phyloP scores from a whole-genome alignment of 345 rosid genomes.

The Nephelium lappaceum region DNA sequence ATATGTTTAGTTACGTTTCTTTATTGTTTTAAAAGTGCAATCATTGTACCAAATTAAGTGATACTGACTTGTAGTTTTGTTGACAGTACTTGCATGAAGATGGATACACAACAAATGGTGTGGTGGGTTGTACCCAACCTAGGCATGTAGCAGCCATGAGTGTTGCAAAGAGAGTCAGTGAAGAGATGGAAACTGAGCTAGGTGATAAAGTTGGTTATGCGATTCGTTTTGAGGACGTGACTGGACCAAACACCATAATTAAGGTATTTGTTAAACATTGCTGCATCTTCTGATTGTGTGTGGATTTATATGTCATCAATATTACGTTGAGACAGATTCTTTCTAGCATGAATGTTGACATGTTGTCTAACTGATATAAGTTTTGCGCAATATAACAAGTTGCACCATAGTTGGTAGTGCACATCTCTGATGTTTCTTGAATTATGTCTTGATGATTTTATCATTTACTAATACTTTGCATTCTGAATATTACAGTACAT shows the following conservation, averaged over 20 bases:
- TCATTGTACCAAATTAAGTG: background rate
- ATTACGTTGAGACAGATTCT: background rate
- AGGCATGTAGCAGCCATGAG: slow-evolving; percentile 99
- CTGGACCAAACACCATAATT: slow-evolving; percentile 88
- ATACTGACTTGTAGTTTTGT: slow-evolving; percentile 14
- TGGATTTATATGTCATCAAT: background rate
- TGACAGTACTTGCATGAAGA: slow-evolving; percentile 90
- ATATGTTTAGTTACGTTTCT: background rate
- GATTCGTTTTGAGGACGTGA: slow-evolving; percentile 95
- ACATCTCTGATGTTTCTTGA: background rate
- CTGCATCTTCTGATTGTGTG: background rate
- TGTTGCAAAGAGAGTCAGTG: slow-evolving; percentile 99
- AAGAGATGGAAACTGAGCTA: slow-evolving; percentile 96
- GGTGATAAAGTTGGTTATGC: slow-evolving; percentile 96
- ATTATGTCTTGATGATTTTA: background rate
- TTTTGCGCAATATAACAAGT: background rate
- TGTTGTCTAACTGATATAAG: background rate
- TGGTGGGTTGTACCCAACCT: slow-evolving; percentile 97
- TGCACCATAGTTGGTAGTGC: background rate
- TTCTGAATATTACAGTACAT: slow-evolving; percentile 65
- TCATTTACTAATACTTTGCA: slow-evolving; percentile 5
- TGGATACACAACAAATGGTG: slow-evolving; percentile 70
- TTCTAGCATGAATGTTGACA: background rate
- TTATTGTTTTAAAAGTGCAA: background rate
- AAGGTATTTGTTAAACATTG: slow-evolving; percentile 50